Base-by-base conservation (phyloP, 257 asterid species). In the Cordia subcordata region DNA sequence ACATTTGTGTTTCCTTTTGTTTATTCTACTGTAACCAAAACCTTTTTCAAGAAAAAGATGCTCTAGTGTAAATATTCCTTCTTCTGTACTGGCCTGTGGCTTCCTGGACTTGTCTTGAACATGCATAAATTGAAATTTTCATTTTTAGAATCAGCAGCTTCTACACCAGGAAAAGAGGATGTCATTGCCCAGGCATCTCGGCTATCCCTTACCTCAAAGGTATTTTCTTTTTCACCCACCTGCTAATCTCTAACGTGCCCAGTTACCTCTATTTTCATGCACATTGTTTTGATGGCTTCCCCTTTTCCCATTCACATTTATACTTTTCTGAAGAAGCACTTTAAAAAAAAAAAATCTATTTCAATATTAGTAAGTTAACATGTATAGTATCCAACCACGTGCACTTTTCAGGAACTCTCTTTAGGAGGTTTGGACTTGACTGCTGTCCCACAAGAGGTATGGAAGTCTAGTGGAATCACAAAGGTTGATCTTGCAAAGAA, bases 401-500 rank as follows among this genome's bases (percentile, higher is more conserved):
- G 60, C 61, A 59, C 58, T 62, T 79, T 62, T 74, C 93, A 92
- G 98, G 99, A 88, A 71, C 85, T 92, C 69, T 77, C 95, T 68
- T 74, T 92, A 66, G 77, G 70, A 45, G 85, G 89, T 59, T 53
- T 81, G 67, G 73, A 82, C 60, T 79, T 92, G 80, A 67, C 55
- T 68, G 81, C 72, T 62, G 81, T 92, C 60, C 99, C 99, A 39
- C 70, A 95, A 39, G 96, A 92, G 22, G 80, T 80, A 57, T 88
- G 88, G 96, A 85, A 83, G 62, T 79, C 88, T 0, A 73, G 65
- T 17, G 86, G 86, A 40, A 62, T 88, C 71, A 80, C 88, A 8
- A 88, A 89, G 79, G 76, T 90, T 68, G 72, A 92, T 81, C 91
- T 92, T 57, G 80, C 97, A 1, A 84, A 76, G 60, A 88, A 86